Percentiles rank a stretch among this genome's conserved stretches.
phyloP scores from a whole-genome alignment of 2,329 filamentous ascomycete genomes.

The Aspergillus quadricinctus region DNA sequence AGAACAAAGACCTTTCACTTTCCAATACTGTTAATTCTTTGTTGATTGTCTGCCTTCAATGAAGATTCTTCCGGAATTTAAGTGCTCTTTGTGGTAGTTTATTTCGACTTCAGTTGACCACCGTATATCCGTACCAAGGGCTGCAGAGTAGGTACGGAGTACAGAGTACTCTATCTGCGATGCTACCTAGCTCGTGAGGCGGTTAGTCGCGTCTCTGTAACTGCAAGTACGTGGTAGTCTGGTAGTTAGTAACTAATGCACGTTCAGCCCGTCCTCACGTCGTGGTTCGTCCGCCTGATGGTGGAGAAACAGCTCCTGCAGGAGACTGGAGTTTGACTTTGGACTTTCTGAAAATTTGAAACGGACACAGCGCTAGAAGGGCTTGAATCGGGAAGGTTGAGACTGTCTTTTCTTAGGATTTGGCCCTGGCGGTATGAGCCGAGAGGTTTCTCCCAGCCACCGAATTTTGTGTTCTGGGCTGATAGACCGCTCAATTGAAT shows the following conservation, averaged over 20 bases:
- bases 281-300: conserved; percentile 9
- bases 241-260: conserved; percentile 16
- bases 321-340: conserved; percentile 14
- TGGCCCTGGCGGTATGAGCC: neutral
- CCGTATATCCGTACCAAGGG: neutral
- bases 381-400: conserved; percentile 4
- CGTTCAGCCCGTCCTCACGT: conserved; percentile 11
- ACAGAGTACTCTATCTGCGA: no score
- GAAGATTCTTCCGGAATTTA: neutral
- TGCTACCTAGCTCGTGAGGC: neutral
- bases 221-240: neutral
- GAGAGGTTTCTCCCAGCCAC: conserved; percentile 10
- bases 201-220: neutral
- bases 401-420: neutral
- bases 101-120: neutral
- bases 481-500: neutral
- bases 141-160: neutral
- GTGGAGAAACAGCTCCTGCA: conserved; percentile 17
- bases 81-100: neutral
- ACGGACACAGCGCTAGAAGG: neutral
- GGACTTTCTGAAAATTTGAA: neutral
- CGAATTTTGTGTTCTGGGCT: neutral
- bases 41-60: neutral
- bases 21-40: neutral
- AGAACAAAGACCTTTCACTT: neutral